Base-by-base conservation (phyloP, 2,329 filamentous ascomycete species). In the Botrytis squamosa region DNA sequence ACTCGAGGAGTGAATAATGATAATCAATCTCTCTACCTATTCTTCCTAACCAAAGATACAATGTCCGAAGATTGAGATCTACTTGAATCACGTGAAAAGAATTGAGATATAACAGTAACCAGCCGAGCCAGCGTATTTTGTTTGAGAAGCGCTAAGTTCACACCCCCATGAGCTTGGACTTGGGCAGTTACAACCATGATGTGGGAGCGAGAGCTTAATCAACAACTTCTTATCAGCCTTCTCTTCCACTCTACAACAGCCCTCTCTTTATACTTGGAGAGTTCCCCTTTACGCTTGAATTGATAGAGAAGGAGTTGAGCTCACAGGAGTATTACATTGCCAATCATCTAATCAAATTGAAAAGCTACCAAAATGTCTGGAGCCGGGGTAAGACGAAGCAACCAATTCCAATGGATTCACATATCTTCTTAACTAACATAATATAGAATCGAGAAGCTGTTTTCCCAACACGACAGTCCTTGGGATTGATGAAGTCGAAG, bases 401-500 rank as follows among this genome's bases (percentile, higher is more conserved):
- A 71, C 40, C 73, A 74, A 38, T 71, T 55, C 29, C 74, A 73
- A 57, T 73, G n/a, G 60, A 62, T 62, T 72, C 25, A 40, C 38
- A 42, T 42, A 67, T n/a, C 46, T 55, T 68, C 36, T n/a, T 55
- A 66, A 66, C 74, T 79, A 70, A 78, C 71, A 64, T 75, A 76
- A 75, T 80, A 73, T 83, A 97, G 95, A 94, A 95, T 83, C 91
- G 96, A 83, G 96, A 99, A 85, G 89, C 95, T 81, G 95, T 99
- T 85, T 99, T 99, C 85, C 93, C 96, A 81, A 99, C 96, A 82
- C 93, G 96, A 81, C 96, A 99, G 87, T 97, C 94, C 83, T 87
- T 99, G 85, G 95, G 94, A 77, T 85, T 97, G 82, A 99, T 99
- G 95, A 98, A 98, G 85, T 90, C 92, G 78, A 99, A 99, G 88